phyloP scores from a whole-genome alignment of 495 filamentous ascomycete species.

The Immersiella caudata region DNA sequence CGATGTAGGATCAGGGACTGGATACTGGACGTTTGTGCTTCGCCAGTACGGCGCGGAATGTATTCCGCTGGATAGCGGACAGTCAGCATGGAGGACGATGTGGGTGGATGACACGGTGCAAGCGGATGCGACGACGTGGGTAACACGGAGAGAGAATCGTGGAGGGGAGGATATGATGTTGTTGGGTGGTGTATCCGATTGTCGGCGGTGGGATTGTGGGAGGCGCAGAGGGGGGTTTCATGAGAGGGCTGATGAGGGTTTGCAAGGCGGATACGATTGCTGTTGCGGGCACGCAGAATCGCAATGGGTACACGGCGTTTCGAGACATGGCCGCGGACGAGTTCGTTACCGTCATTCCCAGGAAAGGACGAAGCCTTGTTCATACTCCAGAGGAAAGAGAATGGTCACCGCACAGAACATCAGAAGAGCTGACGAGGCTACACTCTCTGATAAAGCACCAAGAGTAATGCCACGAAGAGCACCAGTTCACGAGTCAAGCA shows the following conservation, averaged over 20 bases:
- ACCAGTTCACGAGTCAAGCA: not conserved
- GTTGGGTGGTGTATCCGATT: conserved; percentile 64
- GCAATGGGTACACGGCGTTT: conserved; percentile 66
- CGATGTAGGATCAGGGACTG: conserved; percentile 57
- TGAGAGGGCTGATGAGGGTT: conserved; percentile 50
- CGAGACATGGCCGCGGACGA: conserved; percentile 55
- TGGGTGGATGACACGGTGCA: conserved; percentile 62
- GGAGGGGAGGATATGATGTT: conserved; percentile 52
- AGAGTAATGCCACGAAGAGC: not conserved
- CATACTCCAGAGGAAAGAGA: conserved; percentile 46
- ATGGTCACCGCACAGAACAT: not conserved
- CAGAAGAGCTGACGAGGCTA: not conserved
- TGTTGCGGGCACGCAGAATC: conserved; percentile 66
- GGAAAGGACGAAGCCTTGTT: conserved; percentile 61
- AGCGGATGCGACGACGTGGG: conserved; percentile 49
- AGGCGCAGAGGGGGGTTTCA: conserved; percentile 50
- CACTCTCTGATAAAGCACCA: not conserved
- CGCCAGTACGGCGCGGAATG: conserved; percentile 40
- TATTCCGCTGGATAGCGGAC: conserved; percentile 53
- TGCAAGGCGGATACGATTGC: conserved; percentile 61
- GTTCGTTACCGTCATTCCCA: conserved; percentile 58
- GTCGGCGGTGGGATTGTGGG: conserved; percentile 47
- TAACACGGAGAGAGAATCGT: conserved; percentile 31
- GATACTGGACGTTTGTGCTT: conserved; percentile 67
- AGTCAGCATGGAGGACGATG: conserved; percentile 56